Conservation (phyloP, 192 early-diverging fungal genomes). For the Dimargaris xerosporica region DNA sequence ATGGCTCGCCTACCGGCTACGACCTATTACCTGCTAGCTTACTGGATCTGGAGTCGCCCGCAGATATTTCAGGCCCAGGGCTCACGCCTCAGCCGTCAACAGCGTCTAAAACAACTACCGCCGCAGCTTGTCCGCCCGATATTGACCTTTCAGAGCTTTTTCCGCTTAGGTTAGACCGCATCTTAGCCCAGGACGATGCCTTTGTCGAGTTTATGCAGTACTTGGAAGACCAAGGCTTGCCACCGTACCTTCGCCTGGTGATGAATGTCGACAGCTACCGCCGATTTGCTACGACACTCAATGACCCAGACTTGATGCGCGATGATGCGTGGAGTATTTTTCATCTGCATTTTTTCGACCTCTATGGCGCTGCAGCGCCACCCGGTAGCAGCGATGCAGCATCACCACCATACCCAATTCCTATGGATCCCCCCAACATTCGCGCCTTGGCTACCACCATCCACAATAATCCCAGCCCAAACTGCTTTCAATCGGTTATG, state of each 20-base stretch:
- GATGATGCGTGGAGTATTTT: constrained; percentile 14
- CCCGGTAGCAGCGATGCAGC: too few species aligned
- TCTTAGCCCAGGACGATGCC: neutral
- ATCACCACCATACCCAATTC: constrained; percentile 5
- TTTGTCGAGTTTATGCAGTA: constrained; percentile 14
- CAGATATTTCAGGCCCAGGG: too few species aligned
- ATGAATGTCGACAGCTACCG: constrained; percentile 12
- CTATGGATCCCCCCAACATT: neutral
- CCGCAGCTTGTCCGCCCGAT: too few species aligned
- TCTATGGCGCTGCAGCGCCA: neutral
- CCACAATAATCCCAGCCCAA: constrained; percentile 1
- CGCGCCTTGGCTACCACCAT: neutral
- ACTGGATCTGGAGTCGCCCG: too few species aligned
- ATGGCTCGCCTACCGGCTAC: too few species aligned
- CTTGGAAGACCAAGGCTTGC: constrained; percentile 3
- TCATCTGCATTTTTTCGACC: constrained; percentile 3
- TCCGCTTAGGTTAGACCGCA: neutral
- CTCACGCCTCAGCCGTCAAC: too few species aligned
- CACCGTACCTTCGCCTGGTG: constrained; percentile 8
- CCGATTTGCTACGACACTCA: constrained; percentile 10
- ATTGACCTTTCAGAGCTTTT: neutral
- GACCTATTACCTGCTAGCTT: too few species aligned
- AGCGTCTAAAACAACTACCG: too few species aligned
- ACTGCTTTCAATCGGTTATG: constrained; percentile 1
- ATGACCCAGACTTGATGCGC: constrained; percentile 10